A percentile compares a stretch with the other conserved stretches of the same genome.
Conservation (phyloP, 2,329 filamentous ascomycete species). For the Cladosporium sp. region DNA sequence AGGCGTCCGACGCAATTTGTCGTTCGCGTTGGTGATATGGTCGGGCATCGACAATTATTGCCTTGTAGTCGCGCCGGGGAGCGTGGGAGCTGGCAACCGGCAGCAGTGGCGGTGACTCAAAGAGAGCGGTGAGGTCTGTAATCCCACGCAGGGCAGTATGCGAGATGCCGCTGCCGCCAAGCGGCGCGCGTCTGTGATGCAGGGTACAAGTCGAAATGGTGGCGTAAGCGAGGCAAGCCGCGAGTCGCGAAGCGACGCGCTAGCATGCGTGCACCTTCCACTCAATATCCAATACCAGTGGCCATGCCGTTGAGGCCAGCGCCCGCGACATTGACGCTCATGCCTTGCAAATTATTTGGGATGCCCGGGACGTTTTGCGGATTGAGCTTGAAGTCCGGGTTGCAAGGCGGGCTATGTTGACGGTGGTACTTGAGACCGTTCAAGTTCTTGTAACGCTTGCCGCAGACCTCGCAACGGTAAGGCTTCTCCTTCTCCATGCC, state of each 20-base stretch:
- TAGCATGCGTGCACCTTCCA: slow-evolving; percentile 12
- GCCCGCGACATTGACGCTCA: slow-evolving; percentile 48
- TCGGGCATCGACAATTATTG: neutral
- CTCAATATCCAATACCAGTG: slow-evolving; percentile 36
- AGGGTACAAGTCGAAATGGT: slow-evolving; percentile 15
- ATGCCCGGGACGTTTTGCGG: slow-evolving; percentile 28
- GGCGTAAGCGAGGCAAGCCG: neutral
- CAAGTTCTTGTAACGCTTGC: slow-evolving; percentile 98
- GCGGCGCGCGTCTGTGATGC: slow-evolving; percentile 18
- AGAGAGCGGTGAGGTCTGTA: slow-evolving; percentile 5
- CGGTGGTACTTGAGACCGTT: slow-evolving; percentile 92
- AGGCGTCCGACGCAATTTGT: neutral
- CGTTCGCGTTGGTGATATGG: neutral
- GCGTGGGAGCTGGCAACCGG: neutral
- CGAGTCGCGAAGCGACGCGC: slow-evolving; percentile 7
- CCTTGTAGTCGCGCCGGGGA: neutral
- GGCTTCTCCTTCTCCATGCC: slow-evolving; percentile 99
- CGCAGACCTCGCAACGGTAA: slow-evolving; percentile 93
- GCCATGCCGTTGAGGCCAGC: slow-evolving; percentile 48
- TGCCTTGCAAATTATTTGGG: slow-evolving; percentile 38
- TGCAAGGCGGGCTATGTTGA: slow-evolving; percentile 76
- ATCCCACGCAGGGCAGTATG: neutral
- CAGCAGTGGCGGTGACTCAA: slow-evolving; percentile 8
- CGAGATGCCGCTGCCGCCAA: slow-evolving; percentile 9
- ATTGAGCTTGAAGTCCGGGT: slow-evolving; percentile 68